Evolutionary conservation across 306 rosid species (phyloP).

Genomic region (Morella rubra): DNA sequence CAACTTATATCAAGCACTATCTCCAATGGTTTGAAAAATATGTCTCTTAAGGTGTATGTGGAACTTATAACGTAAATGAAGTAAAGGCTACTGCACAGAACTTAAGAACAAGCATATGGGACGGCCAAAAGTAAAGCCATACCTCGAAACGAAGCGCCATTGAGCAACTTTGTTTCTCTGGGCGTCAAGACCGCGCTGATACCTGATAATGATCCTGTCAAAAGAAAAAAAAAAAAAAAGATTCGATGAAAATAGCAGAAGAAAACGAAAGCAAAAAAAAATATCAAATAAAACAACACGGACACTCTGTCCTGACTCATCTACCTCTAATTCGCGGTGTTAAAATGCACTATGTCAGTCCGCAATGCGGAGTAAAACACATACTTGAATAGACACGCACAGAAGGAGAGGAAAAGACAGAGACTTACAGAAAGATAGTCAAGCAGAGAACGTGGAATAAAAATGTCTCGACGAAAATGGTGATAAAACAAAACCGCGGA

Average conservation of each 20-base stretch:
- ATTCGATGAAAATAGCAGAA: background rate
- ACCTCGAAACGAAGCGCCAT: slow-evolving; percentile 96
- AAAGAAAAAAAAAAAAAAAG: background rate
- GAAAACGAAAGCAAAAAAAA: background rate
- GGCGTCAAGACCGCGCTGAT: slow-evolving; percentile 7
- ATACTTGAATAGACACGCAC: background rate
- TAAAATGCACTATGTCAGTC: background rate
- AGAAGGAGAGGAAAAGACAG: background rate
- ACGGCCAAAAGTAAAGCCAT: background rate
- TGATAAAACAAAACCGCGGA: background rate
- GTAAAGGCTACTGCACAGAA: background rate
- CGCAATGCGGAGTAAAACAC: background rate
- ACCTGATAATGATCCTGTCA: background rate
- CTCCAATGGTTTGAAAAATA: background rate
- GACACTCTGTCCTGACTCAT: background rate
- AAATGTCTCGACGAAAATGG: background rate
- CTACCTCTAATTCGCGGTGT: background rate
- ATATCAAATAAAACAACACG: background rate
- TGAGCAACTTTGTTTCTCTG: slow-evolving; percentile 8
- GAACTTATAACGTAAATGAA: background rate
- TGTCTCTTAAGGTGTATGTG: background rate
- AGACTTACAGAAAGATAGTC: slow-evolving; percentile 1
- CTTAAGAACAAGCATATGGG: background rate
- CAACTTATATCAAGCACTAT: background rate
- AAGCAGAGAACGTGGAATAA: background rate